These are phyloP conservation scores for Zymoseptoria crescenta DNA, from an alignment of 2,329 filamentous ascomycete species.

Conservation along the genomic window DNA sequence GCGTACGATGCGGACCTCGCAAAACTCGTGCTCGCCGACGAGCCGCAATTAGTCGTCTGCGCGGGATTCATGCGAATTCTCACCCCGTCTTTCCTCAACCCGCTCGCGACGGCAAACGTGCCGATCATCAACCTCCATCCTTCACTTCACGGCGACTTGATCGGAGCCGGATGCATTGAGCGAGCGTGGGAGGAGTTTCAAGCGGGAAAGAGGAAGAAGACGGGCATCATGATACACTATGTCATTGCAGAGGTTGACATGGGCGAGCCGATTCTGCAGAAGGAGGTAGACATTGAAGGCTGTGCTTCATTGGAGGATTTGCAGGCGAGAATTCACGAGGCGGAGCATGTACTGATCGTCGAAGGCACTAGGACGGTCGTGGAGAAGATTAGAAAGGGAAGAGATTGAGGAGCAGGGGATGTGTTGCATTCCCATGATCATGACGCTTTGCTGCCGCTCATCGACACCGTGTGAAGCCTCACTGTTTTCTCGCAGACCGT, in stretches of 20 bases:
- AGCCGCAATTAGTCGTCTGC: conserved; percentile 69
- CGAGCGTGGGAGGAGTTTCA: conserved; percentile 68
- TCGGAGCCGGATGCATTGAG: conserved; percentile 65
- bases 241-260: conserved; percentile 70
- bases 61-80: conserved; percentile 87
- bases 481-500: no score
- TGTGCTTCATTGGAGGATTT: conserved; percentile 57
- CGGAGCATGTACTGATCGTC: conserved; percentile 73
- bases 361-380: conserved; percentile 56
- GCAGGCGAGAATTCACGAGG: conserved; percentile 63
- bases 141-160: conserved; percentile 63
- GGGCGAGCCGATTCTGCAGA: conserved; percentile 62
- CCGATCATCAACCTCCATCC: conserved; percentile 79
- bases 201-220: conserved; percentile 57
- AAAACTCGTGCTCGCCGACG: conserved; percentile 53
- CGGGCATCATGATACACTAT: conserved; percentile 83
- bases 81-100: conserved; percentile 59
- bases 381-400: conserved; percentile 18
- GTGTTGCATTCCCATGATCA: no score
- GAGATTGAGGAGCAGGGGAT: background rate
- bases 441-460: no score
- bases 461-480: no score
- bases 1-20: conserved; percentile 72
- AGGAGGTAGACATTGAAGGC: conserved; percentile 57
- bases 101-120: conserved; percentile 54